phyloP scores from a whole-genome alignment of 2,329 filamentous ascomycete genomes.

The Microcera coccophila region DNA sequence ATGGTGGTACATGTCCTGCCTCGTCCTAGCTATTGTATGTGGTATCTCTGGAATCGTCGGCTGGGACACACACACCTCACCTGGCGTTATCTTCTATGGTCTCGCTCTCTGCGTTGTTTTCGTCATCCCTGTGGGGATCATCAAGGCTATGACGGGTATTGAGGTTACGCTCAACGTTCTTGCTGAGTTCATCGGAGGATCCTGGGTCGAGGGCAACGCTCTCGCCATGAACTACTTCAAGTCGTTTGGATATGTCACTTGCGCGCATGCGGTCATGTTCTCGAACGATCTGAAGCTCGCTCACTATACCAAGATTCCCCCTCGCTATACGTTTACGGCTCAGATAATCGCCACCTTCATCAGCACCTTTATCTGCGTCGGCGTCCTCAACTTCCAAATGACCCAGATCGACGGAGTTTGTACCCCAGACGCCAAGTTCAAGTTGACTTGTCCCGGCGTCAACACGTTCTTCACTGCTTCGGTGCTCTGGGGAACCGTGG shows the following conservation, averaged over 20 bases:
- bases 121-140: conserved; percentile 50
- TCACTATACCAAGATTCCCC: conserved; percentile 59
- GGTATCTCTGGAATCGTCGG: conserved; percentile 45
- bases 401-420: conserved; percentile 48
- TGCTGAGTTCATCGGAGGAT: conserved; percentile 52
- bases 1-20: conserved; percentile 50
- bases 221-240: conserved; percentile 55
- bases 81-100: conserved; percentile 50
- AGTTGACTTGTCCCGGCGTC: conserved; percentile 49
- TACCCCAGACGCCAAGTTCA: conserved; percentile 43
- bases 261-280: conserved; percentile 50
- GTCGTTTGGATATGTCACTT: conserved; percentile 48
- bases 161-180: conserved; percentile 51
- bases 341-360: conserved; percentile 57
- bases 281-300: conserved; percentile 47
- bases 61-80: conserved; percentile 49
- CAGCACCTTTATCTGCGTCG: conserved; percentile 49
- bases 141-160: conserved; percentile 51
- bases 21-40: conserved; percentile 42
- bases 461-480: conserved; percentile 56
- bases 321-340: conserved; percentile 54
- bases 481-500: conserved; percentile 53
- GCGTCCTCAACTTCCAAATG: conserved; percentile 48
- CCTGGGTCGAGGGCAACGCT: conserved; percentile 47
- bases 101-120: conserved; percentile 48